Percentiles rank a stretch among this genome's conserved stretches.
phyloP scores from a whole-genome alignment of 2,329 filamentous ascomycete genomes.

The Aspergillus ustus region DNA sequence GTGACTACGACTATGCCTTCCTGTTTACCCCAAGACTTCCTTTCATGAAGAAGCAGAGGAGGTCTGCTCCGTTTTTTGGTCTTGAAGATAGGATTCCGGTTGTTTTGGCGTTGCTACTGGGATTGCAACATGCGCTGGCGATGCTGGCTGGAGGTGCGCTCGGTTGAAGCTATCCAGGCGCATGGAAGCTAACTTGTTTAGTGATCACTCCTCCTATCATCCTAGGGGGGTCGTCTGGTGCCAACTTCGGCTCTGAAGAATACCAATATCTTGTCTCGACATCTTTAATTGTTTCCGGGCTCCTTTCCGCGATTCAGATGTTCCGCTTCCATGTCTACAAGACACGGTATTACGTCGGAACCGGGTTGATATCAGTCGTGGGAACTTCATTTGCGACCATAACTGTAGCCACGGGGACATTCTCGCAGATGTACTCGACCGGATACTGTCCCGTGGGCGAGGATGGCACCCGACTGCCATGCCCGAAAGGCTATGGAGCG shows the following conservation, averaged over 20 bases:
- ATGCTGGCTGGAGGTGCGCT: slow-evolving; percentile 61
- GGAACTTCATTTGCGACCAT: slow-evolving; percentile 71
- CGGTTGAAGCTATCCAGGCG: not conserved
- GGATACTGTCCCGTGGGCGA: slow-evolving; percentile 65
- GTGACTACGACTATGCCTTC: slow-evolving; percentile 87
- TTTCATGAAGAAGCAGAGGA: slow-evolving; percentile 70
- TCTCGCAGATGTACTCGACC: slow-evolving; percentile 66
- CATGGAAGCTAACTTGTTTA: slow-evolving; percentile 26
- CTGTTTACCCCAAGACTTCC: slow-evolving; percentile 82
- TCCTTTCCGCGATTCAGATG: slow-evolving; percentile 69
- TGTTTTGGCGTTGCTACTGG: slow-evolving; percentile 67
- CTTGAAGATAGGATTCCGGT: slow-evolving; percentile 71
- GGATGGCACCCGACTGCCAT: slow-evolving; percentile 63
- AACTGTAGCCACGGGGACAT: slow-evolving; percentile 65
- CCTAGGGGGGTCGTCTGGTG: slow-evolving; percentile 59
- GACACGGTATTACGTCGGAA: slow-evolving; percentile 68
- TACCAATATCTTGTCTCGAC: slow-evolving; percentile 72
- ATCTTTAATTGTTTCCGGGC: slow-evolving; percentile 68
- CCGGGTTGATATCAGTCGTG: slow-evolving; percentile 69
- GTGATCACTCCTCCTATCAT: slow-evolving; percentile 69
- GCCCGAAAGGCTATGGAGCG: slow-evolving; percentile 69
- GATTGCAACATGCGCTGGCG: slow-evolving; percentile 70
- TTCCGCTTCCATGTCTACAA: slow-evolving; percentile 66
- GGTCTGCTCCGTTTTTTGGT: slow-evolving; percentile 71
- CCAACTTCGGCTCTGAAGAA: slow-evolving; percentile 59